These are phyloP conservation scores for Crithidia mellificae DNA, from an alignment of 208 protist genomes.

Conservation along the genomic window DNA sequence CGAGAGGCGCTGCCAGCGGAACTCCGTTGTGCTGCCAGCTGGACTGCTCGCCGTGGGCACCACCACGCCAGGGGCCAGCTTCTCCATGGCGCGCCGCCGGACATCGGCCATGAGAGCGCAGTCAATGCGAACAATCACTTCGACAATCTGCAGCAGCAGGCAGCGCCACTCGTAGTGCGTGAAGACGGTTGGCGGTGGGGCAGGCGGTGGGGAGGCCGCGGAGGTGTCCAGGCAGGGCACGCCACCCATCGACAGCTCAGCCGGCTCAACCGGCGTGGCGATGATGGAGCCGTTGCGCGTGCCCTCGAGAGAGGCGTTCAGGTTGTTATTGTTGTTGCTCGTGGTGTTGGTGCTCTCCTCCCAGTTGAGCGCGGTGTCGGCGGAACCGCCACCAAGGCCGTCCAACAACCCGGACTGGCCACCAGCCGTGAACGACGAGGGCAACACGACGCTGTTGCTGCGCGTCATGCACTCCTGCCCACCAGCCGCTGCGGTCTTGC, in stretches of 20 bases:
- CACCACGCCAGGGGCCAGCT: not conserved
- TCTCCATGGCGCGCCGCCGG: constrained; percentile 16
- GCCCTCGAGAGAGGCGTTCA: constrained; percentile 8
- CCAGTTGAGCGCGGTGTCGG: not conserved
- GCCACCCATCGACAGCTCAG: constrained; percentile 6
- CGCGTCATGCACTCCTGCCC: constrained; percentile 10
- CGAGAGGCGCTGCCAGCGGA: constrained; percentile 33
- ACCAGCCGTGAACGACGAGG: constrained; percentile 8
- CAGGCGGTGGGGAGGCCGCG: not conserved
- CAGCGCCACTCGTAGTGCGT: constrained; percentile 48
- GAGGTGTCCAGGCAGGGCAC: not conserved
- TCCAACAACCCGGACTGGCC: not conserved
- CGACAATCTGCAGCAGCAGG: constrained; percentile 55
- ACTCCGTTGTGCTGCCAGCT: constrained; percentile 18
- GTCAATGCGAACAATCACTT: constrained; percentile 60
- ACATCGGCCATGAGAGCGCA: constrained; percentile 26
- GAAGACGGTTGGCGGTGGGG: constrained; percentile 14
- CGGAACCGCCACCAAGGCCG: not conserved
- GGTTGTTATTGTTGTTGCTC: constrained; percentile 4
- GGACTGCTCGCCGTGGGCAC: not conserved
- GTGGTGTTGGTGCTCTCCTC: not conserved
- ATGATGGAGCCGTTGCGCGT: constrained; percentile 9
- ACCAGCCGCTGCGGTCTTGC: too few species aligned
- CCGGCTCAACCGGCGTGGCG: not conserved
- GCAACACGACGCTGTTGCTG: constrained; percentile 20